Percentiles rank a stretch among this genome's conserved stretches.
phyloP scores from a whole-genome alignment of 2,329 filamentous ascomycete species.

The Colletotrichum shisoi region DNA sequence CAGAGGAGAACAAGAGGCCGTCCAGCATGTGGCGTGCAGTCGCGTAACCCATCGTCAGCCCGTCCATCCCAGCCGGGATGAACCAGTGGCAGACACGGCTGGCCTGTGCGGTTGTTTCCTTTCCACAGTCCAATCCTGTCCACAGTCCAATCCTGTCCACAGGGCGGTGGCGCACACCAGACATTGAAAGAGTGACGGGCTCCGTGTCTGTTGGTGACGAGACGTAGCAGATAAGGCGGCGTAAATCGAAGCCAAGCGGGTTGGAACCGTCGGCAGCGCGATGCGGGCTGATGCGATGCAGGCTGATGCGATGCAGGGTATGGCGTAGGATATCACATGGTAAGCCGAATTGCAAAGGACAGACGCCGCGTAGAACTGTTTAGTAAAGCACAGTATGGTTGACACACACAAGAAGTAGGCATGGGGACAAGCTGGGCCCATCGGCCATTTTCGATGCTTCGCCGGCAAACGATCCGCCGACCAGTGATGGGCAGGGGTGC shows the following conservation, averaged over 20 bases:
- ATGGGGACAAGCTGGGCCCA: conserved; percentile 22
- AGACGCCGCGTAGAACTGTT: conserved; percentile 7
- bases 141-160: conserved; percentile 8
- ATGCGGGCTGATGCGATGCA: conserved; percentile 32
- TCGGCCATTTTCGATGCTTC: conserved; percentile 17
- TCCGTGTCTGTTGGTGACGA: conserved; percentile 4
- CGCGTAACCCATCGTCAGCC: conserved; percentile 1
- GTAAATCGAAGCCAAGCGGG: not conserved
- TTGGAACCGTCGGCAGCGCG: conserved; percentile 15
- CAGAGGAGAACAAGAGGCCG: conserved; percentile 12
- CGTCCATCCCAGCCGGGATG: not conserved
- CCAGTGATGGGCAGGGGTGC: conserved; percentile 2
- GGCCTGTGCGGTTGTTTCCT: not conserved
- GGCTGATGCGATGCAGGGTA: conserved; percentile 37
- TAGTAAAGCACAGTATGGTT: not conserved
- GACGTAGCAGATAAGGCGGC: conserved; percentile 16
- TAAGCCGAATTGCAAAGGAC: conserved; percentile 4
- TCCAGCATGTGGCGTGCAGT: conserved; percentile 2
- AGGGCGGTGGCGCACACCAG: not conserved
- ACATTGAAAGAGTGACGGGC: not conserved
- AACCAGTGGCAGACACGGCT: not conserved
- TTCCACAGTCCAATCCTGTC: not conserved
- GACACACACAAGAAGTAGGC: no score
- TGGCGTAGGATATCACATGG: conserved; percentile 12
- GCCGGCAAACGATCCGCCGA: conserved; percentile 17